phyloP scores from a whole-genome alignment of 257 asterid genomes.

The Solanum sejunctum region DNA sequence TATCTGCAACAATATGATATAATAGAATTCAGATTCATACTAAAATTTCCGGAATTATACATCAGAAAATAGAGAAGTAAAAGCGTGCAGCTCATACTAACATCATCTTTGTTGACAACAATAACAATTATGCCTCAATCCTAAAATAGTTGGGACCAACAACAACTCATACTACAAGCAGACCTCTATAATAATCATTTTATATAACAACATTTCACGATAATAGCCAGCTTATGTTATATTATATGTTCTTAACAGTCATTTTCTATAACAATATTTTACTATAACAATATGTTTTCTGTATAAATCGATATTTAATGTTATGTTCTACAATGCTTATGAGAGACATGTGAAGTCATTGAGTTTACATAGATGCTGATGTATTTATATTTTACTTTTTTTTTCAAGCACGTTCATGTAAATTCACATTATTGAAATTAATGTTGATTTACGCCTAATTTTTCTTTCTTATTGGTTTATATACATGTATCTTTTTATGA shows the following conservation, averaged over 20 bases:
- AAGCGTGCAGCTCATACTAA: not conserved
- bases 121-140: too few species aligned
- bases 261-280: not conserved
- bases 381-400: too few species aligned
- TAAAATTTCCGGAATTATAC: not conserved
- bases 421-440: too few species aligned
- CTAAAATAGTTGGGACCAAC: not conserved
- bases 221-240: not conserved
- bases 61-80: not conserved
- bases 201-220: not conserved
- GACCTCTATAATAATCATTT: not conserved
- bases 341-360: too few species aligned
- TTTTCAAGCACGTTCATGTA: too few species aligned
- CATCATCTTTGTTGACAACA: not conserved
- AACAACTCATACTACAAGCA: not conserved
- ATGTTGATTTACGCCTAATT: too few species aligned
- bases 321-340: not conserved
- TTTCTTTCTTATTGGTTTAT: too few species aligned
- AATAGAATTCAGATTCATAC: not conserved
- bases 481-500: too few species aligned
- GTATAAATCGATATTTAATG: not conserved
- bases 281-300: not conserved
- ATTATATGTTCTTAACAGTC: too few species aligned
- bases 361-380: too few species aligned
- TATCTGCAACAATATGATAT: conserved; percentile 9